A percentile compares a stretch with the other conserved stretches of the same genome.
These are phyloP conservation scores for Aspergillus uvarum DNA, from an alignment of 2,329 filamentous ascomycete genomes.

Conservation along the genomic window DNA sequence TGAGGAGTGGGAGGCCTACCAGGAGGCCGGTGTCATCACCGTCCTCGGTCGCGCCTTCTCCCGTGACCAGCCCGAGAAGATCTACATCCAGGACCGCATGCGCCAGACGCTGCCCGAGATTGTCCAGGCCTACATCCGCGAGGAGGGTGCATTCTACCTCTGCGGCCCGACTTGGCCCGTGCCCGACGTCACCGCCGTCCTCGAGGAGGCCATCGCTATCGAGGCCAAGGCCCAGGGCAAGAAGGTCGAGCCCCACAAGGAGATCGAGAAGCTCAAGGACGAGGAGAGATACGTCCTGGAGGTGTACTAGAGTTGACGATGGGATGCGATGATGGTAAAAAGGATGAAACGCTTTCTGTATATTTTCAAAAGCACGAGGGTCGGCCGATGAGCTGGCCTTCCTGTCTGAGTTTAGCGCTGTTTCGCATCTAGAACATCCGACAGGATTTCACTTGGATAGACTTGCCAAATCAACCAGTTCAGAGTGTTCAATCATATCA, in stretches of 20 bases:
- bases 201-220: slow-evolving; percentile 83
- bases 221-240: slow-evolving; percentile 67
- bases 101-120: slow-evolving; percentile 81
- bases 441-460: neutral
- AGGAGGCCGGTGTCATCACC: slow-evolving; percentile 92
- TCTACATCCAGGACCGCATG: slow-evolving; percentile 99
- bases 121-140: slow-evolving; percentile 77
- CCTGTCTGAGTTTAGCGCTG: slow-evolving; percentile 24
- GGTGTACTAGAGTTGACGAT: slow-evolving; percentile 69
- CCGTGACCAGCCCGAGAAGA: slow-evolving; percentile 95
- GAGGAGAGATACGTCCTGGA: slow-evolving; percentile 91
- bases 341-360: neutral
- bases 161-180: slow-evolving; percentile 98
- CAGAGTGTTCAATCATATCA: too few species aligned
- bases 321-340: neutral
- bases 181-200: slow-evolving; percentile 88
- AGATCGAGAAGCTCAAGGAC: slow-evolving; percentile 98
- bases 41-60: slow-evolving; percentile 92
- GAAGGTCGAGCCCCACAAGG: slow-evolving; percentile 82
- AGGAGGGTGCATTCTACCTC: slow-evolving; percentile 93
- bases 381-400: slow-evolving; percentile 9
- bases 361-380: neutral
- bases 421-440: slow-evolving; percentile 7
- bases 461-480: neutral
- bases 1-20: slow-evolving; percentile 98